Percentiles rank a stretch among this genome's conserved stretches.
phyloP scores from a whole-genome alignment of 176 grass and related monocot species.

The Hordeum marinum region DNA sequence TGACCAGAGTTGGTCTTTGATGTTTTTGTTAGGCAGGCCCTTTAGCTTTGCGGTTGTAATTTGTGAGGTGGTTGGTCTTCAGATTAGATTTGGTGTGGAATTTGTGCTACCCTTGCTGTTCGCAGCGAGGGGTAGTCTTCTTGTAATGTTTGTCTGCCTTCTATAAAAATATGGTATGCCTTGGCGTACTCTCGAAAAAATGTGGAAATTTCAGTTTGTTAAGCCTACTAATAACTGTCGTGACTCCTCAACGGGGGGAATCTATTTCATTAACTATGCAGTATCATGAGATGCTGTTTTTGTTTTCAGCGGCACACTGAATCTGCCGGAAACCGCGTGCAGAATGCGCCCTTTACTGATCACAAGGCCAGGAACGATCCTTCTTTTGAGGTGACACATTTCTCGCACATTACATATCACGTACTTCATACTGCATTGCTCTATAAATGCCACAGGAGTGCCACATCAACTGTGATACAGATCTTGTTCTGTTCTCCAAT shows the following conservation, averaged over 20 bases:
- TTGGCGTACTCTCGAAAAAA: no score
- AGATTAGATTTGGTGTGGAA: no score
- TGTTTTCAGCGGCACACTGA: not conserved
- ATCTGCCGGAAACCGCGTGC: not conserved
- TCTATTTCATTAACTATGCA: not conserved
- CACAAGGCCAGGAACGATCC: conserved; percentile 5
- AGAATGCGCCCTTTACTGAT: not conserved
- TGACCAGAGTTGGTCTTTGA: no score
- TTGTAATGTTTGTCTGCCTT: no score
- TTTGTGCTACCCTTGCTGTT: no score
- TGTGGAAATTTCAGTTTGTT: not conserved
- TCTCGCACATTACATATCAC: not conserved
- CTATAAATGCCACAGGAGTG: not conserved
- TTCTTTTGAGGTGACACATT: conserved; percentile 7
- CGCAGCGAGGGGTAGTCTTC: no score
- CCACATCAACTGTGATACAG: not conserved
- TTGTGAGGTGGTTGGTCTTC: no score
- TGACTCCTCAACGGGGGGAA: not conserved
- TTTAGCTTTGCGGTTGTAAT: no score
- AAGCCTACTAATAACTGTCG: not conserved
- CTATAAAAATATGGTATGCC: no score
- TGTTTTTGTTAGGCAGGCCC: no score
- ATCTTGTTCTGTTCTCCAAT: not conserved
- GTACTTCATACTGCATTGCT: not conserved
- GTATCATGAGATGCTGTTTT: not conserved